Base-by-base conservation (phyloP, 148 eudicot genomes). In the Chenopodium suecicum region DNA sequence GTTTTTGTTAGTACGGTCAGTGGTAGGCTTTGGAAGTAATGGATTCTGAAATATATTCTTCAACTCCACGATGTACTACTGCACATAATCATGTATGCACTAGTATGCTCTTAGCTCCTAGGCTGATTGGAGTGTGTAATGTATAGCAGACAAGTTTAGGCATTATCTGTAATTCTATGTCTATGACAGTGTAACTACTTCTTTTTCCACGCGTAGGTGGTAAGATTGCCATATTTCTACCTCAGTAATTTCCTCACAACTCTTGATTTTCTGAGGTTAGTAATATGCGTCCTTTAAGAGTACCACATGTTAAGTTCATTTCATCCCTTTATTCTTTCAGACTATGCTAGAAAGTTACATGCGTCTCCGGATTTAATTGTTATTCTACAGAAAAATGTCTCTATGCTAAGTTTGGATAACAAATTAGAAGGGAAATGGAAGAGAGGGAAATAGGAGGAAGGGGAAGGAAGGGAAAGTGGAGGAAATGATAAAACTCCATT, bases 151-250 rank as follows among this genome's bases (percentile, higher is more conserved):
- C 8, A 62, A 2, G n/a, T 47, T 74, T 27, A 48, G 77, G 68
- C n/a, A 70, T 17, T 44, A 11, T 72, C 13, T 83, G 78, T 78
- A 80, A 65, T 66, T 52, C 46, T 47, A 50, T 22, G 27, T 20
- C 25, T 37, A 1, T 62, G 22, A 62, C 65, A 19, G 25, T 62
- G 25, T 54, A 16, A 16, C 12, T 48, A 17, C 20, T 56, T 2
- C 62, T 56, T 56, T 37, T 13, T 56, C 62, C 62, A 48, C 60
- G 20, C 16, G 60, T 20, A 54, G 60, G 60, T 54, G 17, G 14
- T 62, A 4, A 5, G 23, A 58, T 58, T 58, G 22, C 19, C 63
- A 58, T 58, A 58, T 58, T 58, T 17, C 4, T 19, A 58, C 17
- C 7, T 58, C 63, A 37, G 44, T 37, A 37, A 37, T 37, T 37